Evolutionary conservation across 2,329 filamentous ascomycete genomes (phyloP).

Genomic region (Pseudomassariella vexata): DNA sequence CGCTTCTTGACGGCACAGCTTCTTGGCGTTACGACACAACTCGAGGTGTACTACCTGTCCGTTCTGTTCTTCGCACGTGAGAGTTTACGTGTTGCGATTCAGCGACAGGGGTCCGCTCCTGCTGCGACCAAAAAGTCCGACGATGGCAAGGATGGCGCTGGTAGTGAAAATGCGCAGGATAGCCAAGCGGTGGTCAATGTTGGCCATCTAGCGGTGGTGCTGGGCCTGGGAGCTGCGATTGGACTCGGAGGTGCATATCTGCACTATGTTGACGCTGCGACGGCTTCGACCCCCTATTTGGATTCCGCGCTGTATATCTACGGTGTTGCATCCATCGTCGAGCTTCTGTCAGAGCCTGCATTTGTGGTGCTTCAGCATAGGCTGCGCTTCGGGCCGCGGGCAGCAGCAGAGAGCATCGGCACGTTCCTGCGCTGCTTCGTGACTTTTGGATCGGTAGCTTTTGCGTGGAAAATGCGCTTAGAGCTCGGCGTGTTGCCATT

Average conservation of each 20-base stretch:
- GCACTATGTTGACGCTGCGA: conserved; percentile 38
- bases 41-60: conserved; percentile 88
- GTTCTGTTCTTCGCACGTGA: conserved; percentile 94
- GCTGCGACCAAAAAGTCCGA: conserved; percentile 19
- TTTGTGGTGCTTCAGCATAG: conserved; percentile 84
- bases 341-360: conserved; percentile 79
- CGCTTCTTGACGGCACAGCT: conserved; percentile 81
- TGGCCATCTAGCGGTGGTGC: conserved; percentile 68
- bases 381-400: conserved; percentile 73
- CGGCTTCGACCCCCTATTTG: conserved; percentile 60
- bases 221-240: conserved; percentile 61
- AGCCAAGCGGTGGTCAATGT: conserved; percentile 82
- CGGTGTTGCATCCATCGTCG: conserved; percentile 55
- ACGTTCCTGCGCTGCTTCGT: conserved; percentile 71
- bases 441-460: conserved; percentile 67
- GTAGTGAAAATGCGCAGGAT: conserved; percentile 25
- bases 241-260: conserved; percentile 65
- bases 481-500: conserved; percentile 79
- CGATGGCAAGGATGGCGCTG: conserved; percentile 6
- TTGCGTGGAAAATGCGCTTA: conserved; percentile 44
- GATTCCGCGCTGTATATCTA: conserved; percentile 47
- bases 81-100: conserved; percentile 83
- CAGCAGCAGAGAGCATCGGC: conserved; percentile 75
- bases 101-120: conserved; percentile 54
- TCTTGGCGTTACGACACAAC: conserved; percentile 79